Percentiles rank a stretch among this genome's conserved stretches.
Conservation (phyloP, 768 basidiomycete genomes). For the Gelatoporia subvermispora region DNA sequence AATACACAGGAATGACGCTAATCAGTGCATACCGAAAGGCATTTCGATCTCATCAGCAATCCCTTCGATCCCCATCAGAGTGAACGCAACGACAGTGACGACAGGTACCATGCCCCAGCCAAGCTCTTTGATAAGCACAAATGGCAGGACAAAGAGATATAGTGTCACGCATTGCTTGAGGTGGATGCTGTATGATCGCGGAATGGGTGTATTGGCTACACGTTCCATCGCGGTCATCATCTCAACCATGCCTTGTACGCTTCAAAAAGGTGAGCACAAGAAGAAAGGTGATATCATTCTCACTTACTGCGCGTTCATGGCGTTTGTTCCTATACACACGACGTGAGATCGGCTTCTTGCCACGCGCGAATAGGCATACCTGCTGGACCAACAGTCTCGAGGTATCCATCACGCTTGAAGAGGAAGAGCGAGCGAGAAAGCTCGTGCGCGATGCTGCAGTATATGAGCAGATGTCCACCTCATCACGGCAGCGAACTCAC, state of each 20-base stretch:
- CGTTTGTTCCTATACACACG: constrained; percentile 56
- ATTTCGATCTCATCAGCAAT: constrained; percentile 94
- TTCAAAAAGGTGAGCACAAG: constrained; percentile 21
- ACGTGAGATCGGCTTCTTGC: not conserved
- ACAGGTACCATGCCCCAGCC: constrained; percentile 84
- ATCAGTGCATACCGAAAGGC: constrained; percentile 69
- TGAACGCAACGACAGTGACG: constrained; percentile 83
- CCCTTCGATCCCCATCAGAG: constrained; percentile 92
- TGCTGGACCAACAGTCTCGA: constrained; percentile 89
- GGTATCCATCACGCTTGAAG: constrained; percentile 73
- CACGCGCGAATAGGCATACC: constrained; percentile 33
- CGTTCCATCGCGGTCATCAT: constrained; percentile 86
- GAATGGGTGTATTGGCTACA: constrained; percentile 85
- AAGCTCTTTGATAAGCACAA: constrained; percentile 78
- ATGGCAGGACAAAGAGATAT: constrained; percentile 87
- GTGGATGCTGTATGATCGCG: constrained; percentile 80
- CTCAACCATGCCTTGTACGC: constrained; percentile 78
- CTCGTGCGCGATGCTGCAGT: constrained; percentile 73
- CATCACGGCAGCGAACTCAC: constrained; percentile 33
- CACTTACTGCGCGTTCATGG: constrained; percentile 62
- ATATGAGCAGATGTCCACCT: not conserved
- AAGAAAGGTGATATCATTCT: not conserved
- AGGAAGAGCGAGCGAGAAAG: constrained; percentile 62
- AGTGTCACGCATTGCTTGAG: constrained; percentile 93
- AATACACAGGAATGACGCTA: not conserved